A percentile compares a stretch with the other conserved stretches of the same genome.
phyloP scores from a whole-genome alignment of 2,329 filamentous ascomycete genomes.

The Juglanconis oblonga region DNA sequence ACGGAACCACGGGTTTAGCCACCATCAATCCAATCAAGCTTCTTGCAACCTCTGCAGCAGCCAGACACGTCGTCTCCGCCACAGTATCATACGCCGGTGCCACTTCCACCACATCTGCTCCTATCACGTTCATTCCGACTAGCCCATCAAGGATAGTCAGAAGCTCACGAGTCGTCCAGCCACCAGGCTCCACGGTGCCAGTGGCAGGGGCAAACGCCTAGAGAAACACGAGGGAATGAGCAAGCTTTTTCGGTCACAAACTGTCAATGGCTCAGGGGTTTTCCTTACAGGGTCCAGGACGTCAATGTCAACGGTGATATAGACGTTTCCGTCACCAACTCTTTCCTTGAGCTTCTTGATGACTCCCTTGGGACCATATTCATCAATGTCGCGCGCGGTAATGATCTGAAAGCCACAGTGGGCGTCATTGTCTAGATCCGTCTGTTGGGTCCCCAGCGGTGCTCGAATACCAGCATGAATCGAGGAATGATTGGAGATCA shows the following conservation, averaged over 20 bases:
- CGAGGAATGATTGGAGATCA: constrained; percentile 52
- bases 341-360: constrained; percentile 61
- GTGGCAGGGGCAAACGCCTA: constrained; percentile 45
- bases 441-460: constrained; percentile 41
- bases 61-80: constrained; percentile 60
- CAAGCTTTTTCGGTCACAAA: constrained; percentile 44
- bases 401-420: constrained; percentile 58
- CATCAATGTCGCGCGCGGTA: constrained; percentile 66
- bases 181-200: constrained; percentile 75
- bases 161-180: constrained; percentile 76
- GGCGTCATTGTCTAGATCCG: constrained; percentile 53
- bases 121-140: constrained; percentile 68
- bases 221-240: neutral
- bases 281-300: constrained; percentile 61
- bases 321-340: constrained; percentile 52
- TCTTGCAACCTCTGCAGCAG: constrained; percentile 8
- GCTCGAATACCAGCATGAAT: constrained; percentile 60
- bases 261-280: constrained; percentile 33
- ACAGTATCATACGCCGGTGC: constrained; percentile 72
- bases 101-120: constrained; percentile 78
- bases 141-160: constrained; percentile 69
- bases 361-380: constrained; percentile 62
- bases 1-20: neutral
- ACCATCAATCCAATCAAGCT: neutral
- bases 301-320: constrained; percentile 77